Evolutionary conservation across 2,329 filamentous ascomycete species (phyloP), one percentile per base, ranked within the genome.

Genomic region (Ploettnerulaceae sp.): DNA sequence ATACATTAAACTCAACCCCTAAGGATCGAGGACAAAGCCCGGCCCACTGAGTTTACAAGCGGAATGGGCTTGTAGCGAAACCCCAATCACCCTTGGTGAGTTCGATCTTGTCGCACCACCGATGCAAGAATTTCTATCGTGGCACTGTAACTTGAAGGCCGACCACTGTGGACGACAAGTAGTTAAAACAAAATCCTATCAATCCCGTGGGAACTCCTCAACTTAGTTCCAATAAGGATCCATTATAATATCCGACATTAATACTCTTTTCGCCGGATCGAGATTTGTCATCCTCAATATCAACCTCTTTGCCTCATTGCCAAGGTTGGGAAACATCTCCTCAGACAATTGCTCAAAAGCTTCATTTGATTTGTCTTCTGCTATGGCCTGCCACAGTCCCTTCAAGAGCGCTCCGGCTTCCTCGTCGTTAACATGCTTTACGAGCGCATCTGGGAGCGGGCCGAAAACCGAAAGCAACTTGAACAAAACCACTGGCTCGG

Each of bases 281-380:
- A 64, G 57, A 35, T 63, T 60, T 34, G 49, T 61, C 58, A 64
- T 64, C 45, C 49, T 62, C 29, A 51, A 56, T 49, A 64, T 61
- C 37, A 63, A 47, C 44, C 50, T 59, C 54, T 64, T 60, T 54
- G 54, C 48, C 41, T 63, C 55, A 25, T 48, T 25, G 44, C 59
- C 48, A 45, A 65, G 58, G 47, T 64, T 60, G 25, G 60, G 59
- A 54, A 60, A 63, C 28, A 33, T 43, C 34, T 60, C 54, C 40
- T 61, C 53, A 29, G 54, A 55, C 62, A 55, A 63, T 39, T 55
- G 44, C 36, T 58, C 49, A 47, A 64, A 62, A 42, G 31, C 6
- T 22, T 48, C 36, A 20, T 40, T 48, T 41, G 50, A 50, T 52
- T 49, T 49, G 35, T 52, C 52, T 51, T 60, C 53, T 55, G 41